Base-by-base conservation (phyloP, 1,284 basidiomycete species). In the Ganoderma lucidum region DNA sequence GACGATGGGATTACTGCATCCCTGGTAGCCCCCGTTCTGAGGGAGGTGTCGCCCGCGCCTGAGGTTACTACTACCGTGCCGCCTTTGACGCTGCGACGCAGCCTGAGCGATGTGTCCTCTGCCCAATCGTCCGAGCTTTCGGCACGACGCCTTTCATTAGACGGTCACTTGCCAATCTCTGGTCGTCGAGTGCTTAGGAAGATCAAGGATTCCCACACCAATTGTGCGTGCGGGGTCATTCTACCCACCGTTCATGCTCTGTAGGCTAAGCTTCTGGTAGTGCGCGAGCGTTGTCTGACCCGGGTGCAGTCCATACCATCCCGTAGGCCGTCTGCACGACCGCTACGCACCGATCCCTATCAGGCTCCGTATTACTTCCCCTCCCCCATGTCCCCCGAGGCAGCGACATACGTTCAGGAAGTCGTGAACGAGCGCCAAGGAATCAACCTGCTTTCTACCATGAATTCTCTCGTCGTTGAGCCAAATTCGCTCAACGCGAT, bases 281-380 rank as follows among this genome's bases (percentile, higher is more conserved):
- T 72, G 23, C 69, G 70, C 28, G 72, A 71, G 2, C 73, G 66
- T 12, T 74, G 73, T 60, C 64, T 71, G n/a, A 53, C 30, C 15
- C 69, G 71, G 32, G 67, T 68, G 19, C 71, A 72, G 28, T 69
- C 66, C 44, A 59, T 71, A 44, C 73, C 73, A 30, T 44, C 59
- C 30, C 32, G 64, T 14, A 72, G 69, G 41, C 15, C 45, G 23
- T 66, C 68, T 35, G 39, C 72, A 42, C 67, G 63, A 32, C 72
- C 75, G 0, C 77, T 79, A 41, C 85, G 89, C 32, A 90, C 89
- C 1, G 82, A 86, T 59, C 88, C 89, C 0, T 90, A 90, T 71
- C 84, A 87, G 67, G 88, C 88, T 3, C 88, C 89, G 2, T 90
- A 88, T 74, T 89, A 87, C 78, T 86, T 87, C 70, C 85, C 87